A percentile compares a stretch with the other conserved stretches of the same genome.
Conservation (phyloP, 805 yeast genomes). For the Barnettozyma californica region DNA sequence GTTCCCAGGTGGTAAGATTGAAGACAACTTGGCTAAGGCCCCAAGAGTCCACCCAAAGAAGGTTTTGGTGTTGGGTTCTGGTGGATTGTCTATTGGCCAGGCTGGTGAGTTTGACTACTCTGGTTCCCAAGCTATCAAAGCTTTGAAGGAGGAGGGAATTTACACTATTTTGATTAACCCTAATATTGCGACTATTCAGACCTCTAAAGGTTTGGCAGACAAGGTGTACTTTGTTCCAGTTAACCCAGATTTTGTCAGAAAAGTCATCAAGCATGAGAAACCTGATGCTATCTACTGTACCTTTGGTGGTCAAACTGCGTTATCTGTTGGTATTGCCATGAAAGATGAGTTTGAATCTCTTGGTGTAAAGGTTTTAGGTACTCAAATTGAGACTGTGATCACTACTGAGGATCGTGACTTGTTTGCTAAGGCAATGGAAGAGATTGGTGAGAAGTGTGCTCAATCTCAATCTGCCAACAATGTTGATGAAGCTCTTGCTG, state of each 20-base stretch:
- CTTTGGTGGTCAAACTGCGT: slow-evolving; percentile 98
- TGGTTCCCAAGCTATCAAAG: slow-evolving; percentile 98
- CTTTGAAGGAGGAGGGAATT: slow-evolving; percentile 95
- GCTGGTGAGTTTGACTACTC: slow-evolving; percentile 99
- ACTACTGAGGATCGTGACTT: slow-evolving; percentile 98
- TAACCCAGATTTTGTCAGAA: slow-evolving; percentile 91
- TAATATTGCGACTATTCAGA: slow-evolving; percentile 96
- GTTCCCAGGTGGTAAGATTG: slow-evolving; percentile 86
- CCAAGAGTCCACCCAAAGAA: slow-evolving; percentile 85
- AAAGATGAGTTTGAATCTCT: slow-evolving; percentile 90
- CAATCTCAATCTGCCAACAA: slow-evolving; percentile 79
- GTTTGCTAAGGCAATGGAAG: slow-evolving; percentile 91
- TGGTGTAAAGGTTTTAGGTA: slow-evolving; percentile 94
- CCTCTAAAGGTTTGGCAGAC: slow-evolving; percentile 96
- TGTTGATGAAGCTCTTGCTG: slow-evolving; percentile 76
- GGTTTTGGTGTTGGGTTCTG: slow-evolving; percentile 92
- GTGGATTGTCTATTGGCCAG: slow-evolving; percentile 97
- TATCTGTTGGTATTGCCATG: slow-evolving; percentile 90
- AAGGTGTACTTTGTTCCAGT: slow-evolving; percentile 98
- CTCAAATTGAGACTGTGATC: slow-evolving; percentile 91
- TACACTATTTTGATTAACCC: slow-evolving; percentile 95
- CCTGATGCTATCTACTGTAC: slow-evolving; percentile 97
- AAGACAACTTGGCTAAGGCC: slow-evolving; percentile 66
- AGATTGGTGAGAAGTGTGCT: slow-evolving; percentile 94
- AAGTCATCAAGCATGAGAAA: slow-evolving; percentile 88